A percentile compares a stretch with the other conserved stretches of the same genome.
phyloP scores from a whole-genome alignment of 2,329 filamentous ascomycete genomes.

The Catunica adiposa region DNA sequence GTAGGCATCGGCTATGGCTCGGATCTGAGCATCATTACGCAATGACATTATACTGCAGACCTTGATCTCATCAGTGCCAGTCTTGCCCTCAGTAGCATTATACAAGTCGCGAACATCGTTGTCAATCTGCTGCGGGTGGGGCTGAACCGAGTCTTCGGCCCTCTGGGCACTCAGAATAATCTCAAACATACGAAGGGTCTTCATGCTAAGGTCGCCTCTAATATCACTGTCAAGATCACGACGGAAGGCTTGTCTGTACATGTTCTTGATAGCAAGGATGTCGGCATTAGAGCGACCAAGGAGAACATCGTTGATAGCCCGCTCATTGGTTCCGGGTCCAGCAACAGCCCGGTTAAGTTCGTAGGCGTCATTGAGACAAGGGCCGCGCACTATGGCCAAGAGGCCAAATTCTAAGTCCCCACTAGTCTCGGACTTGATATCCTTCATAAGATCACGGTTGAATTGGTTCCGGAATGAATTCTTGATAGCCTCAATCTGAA shows the following conservation, averaged over 20 bases:
- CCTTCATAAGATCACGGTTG: constrained; percentile 52
- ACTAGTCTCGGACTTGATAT: constrained; percentile 62
- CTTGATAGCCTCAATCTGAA: constrained; percentile 56
- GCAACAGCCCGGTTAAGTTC: constrained; percentile 55
- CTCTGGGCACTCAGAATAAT: constrained; percentile 61
- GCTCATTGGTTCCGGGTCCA: constrained; percentile 74
- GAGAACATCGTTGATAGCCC: constrained; percentile 70
- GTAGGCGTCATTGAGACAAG: constrained; percentile 59
- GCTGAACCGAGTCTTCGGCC: constrained; percentile 59
- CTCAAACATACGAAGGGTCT: constrained; percentile 72
- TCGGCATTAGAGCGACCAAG: constrained; percentile 75
- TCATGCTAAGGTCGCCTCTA: constrained; percentile 63
- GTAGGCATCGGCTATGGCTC: constrained; percentile 65
- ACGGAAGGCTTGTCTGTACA: constrained; percentile 53
- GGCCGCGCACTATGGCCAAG: constrained; percentile 60
- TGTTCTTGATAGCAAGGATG: constrained; percentile 65
- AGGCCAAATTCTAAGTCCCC: constrained; percentile 61
- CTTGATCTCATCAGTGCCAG: constrained; percentile 56
- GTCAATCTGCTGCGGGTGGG: constrained; percentile 57
- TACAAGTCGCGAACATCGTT: constrained; percentile 63
- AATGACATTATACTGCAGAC: constrained; percentile 65
- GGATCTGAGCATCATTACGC: constrained; percentile 66
- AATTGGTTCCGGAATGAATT: constrained; percentile 48
- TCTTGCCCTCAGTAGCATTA: constrained; percentile 54
- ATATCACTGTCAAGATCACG: constrained; percentile 55